These are phyloP conservation scores for Xylaria palmicola DNA, from an alignment of 495 filamentous ascomycete genomes.

Conservation along the genomic window DNA sequence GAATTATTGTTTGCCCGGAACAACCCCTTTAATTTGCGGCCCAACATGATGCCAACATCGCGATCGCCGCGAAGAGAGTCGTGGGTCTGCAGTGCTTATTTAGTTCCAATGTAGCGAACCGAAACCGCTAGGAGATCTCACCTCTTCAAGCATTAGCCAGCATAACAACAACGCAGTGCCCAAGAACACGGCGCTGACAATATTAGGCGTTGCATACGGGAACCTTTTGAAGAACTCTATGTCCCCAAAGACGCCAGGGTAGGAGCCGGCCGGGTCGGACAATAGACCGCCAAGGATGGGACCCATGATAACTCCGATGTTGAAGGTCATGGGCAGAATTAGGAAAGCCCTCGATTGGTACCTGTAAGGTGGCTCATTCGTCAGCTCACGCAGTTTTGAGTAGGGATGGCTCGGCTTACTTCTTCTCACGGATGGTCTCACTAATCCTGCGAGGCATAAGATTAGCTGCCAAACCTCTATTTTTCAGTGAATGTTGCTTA, in stretches of 20 bases:
- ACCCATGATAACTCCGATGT: constrained; percentile 76
- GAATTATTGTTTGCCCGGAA: constrained; percentile 21
- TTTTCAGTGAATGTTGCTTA: constrained; percentile 27
- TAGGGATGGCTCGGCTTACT: constrained; percentile 15
- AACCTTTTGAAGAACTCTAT: constrained; percentile 65
- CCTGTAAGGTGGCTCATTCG: constrained; percentile 26
- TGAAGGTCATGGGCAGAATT: constrained; percentile 73
- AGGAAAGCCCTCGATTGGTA: constrained; percentile 66
- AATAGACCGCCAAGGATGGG: constrained; percentile 72
- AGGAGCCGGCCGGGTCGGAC: constrained; percentile 69
- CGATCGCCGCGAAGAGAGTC: constrained; percentile 44
- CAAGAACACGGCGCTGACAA: constrained; percentile 69
- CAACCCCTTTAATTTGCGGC: constrained; percentile 25
- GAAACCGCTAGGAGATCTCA: constrained; percentile 22
- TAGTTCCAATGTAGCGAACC: constrained; percentile 6
- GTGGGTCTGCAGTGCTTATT: constrained; percentile 51
- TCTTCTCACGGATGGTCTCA: constrained; percentile 74
- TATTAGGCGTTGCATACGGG: constrained; percentile 75
- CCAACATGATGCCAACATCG: constrained; percentile 49
- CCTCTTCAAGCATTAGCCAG: constrained; percentile 69
- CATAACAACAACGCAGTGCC: constrained; percentile 53
- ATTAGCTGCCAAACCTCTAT: too few species aligned
- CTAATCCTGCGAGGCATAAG: constrained; percentile 52
- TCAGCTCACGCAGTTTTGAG: not conserved
- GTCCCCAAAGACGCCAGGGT: constrained; percentile 66